phyloP scores from a whole-genome alignment of 2,329 filamentous ascomycete genomes.

The Pseudogymnoascus sp. region DNA sequence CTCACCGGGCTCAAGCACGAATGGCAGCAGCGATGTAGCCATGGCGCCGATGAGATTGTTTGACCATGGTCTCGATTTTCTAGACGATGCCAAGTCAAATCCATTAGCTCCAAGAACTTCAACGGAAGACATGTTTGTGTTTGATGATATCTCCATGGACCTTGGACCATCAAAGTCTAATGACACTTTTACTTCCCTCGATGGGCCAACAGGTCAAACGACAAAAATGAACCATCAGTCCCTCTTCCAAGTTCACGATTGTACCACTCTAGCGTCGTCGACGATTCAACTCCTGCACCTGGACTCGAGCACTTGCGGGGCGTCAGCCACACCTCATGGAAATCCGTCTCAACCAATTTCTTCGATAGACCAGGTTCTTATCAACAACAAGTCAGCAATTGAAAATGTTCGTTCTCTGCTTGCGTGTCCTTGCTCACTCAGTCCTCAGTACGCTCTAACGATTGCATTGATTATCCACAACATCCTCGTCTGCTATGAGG shows the following conservation, averaged over 20 bases:
- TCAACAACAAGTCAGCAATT: slow-evolving; percentile 5
- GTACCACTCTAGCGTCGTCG: background rate
- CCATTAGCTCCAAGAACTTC: background rate
- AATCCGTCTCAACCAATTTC: background rate
- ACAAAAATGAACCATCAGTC: background rate
- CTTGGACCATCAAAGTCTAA: background rate
- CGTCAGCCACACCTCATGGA: background rate
- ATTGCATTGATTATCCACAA: background rate
- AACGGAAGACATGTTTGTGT: background rate
- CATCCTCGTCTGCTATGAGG: background rate
- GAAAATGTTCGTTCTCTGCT: background rate
- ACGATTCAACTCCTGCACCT: background rate
- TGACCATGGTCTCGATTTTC: background rate
- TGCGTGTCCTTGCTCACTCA: background rate
- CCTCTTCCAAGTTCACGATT: background rate
- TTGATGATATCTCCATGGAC: background rate
- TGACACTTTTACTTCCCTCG: background rate
- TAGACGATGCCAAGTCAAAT: background rate
- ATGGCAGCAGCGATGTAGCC: background rate
- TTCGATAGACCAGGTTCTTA: slow-evolving; percentile 3
- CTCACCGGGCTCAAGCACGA: background rate
- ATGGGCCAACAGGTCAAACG: background rate
- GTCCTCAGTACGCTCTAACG: background rate
- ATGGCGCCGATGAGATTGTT: background rate
- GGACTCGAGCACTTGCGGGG: background rate